Base-by-base conservation (phyloP, 2,329 filamentous ascomycete species). In the Graphilbum fragrans region DNA sequence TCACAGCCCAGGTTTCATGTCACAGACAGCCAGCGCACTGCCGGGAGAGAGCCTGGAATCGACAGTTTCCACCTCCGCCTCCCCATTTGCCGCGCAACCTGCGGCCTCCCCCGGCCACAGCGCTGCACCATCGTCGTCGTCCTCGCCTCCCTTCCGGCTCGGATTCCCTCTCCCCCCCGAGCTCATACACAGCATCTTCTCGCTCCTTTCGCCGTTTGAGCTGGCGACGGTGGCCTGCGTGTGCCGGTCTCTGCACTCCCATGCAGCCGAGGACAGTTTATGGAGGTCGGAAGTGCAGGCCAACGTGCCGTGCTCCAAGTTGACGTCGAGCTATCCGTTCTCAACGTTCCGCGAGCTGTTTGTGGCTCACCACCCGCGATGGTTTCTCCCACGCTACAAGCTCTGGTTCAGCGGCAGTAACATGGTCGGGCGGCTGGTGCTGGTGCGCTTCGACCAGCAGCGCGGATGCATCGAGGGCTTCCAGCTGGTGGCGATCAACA, bases 321-420 rank as follows among this genome's bases (percentile, higher is more conserved):
- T 87, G 22, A 58, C 60, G 1, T 66, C 68, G 1, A 66, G 79
- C 0, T 69, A 67, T 7, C 79, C 80, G 7, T 79, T 72, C 52
- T 50, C 62, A 2, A 78, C 69, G 20, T 94, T 80, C 59, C 75
- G 74, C 43, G 70, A 82, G 21, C 72, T 94, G 3, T 94, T 83
- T 56, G 64, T 71, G 34, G 70, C 78, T 18, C 83, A 92, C 55
- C 73, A 92, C 48, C 80, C 82, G 0, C 77, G 80, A 52, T 95
- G 88, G 88, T 94, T 94, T 53, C 66, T 95, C 1, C 70, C 84
- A 0, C 77, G 74, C 39, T 69, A 84, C 55, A 88, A 84, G 58
- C 66, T 95, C 48, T 95, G 88, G 88, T 90, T 94, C 54, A 74
- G 77, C 45, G 86, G 94, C 58, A 70, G 67, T 2, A 72, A 79